These are phyloP conservation scores for Boletus insuetus DNA, from an alignment of 768 basidiomycete genomes.

Conservation along the genomic window DNA sequence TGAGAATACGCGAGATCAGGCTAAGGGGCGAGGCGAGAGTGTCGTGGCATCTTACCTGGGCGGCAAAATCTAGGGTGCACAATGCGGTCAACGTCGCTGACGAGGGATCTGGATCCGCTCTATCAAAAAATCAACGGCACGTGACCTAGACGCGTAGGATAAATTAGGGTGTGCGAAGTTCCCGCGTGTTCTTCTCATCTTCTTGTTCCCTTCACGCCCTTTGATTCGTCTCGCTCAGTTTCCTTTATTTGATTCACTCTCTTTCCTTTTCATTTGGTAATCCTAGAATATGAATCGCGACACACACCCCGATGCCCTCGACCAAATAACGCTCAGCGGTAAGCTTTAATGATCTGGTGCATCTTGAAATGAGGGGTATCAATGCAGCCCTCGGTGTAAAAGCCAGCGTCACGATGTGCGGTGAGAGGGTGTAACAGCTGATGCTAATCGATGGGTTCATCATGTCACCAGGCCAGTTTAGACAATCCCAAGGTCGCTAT, in stretches of 20 bases:
- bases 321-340: constrained; percentile 37
- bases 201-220: constrained; percentile 29
- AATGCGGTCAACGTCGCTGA: not conserved
- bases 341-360: constrained; percentile 9
- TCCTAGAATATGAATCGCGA: constrained; percentile 29
- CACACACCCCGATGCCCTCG: constrained; percentile 41
- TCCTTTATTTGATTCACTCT: constrained; percentile 10
- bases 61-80: not conserved
- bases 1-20: not conserved
- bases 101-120: not conserved
- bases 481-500: constrained; percentile 6
- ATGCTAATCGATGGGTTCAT: not conserved
- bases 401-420: constrained; percentile 2
- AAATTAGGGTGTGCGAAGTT: constrained; percentile 20
- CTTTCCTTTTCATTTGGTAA: constrained; percentile 12
- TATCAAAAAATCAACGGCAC: constrained; percentile 20
- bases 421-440: constrained; percentile 7
- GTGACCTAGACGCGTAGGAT: constrained; percentile 30
- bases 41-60: constrained; percentile 9
- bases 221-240: constrained; percentile 10
- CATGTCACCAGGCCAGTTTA: constrained; percentile 9
- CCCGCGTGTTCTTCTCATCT: constrained; percentile 29
- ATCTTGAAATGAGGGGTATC: not conserved
- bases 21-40: not conserved
- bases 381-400: not conserved